Percentiles rank a stretch among this genome's conserved stretches.
phyloP scores from a whole-genome alignment of 805 yeast genomes.

The Lipomyces spencermartinsiae region DNA sequence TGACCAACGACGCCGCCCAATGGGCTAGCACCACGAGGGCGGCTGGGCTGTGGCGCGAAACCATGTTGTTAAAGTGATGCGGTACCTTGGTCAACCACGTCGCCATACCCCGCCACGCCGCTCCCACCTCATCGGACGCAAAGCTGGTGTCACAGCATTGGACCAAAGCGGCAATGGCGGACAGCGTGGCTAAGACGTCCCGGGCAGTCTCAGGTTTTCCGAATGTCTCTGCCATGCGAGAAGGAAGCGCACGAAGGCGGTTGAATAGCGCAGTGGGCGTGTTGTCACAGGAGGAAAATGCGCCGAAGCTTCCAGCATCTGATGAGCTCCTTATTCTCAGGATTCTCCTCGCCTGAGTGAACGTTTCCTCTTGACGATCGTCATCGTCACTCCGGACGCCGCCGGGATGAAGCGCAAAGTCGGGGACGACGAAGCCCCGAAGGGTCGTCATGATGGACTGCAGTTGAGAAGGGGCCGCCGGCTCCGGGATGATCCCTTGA shows the following conservation, averaged over 20 bases:
- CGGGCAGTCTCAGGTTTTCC: neutral
- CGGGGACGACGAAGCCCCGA: constrained; percentile 1
- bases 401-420: neutral
- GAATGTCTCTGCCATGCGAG: neutral
- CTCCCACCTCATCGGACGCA: constrained; percentile 1
- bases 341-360: constrained; percentile 1
- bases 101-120: neutral
- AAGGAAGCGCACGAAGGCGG: constrained; percentile 1
- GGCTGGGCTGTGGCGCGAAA: constrained; percentile 3
- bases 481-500: constrained; percentile 2
- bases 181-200: constrained; percentile 1
- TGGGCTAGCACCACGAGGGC: neutral
- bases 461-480: neutral
- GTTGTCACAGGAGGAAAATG: neutral
- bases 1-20: neutral
- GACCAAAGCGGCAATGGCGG: neutral
- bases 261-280: neutral
- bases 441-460: neutral
- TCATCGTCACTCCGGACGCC: constrained; percentile 3
- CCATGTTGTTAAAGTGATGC: neutral
- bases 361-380: neutral
- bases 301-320: neutral
- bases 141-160: constrained; percentile 1
- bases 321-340: neutral
- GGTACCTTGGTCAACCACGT: neutral